A percentile compares a stretch with the other conserved stretches of the same genome.
Conservation (phyloP, 441 rosid species). For the Daphne laureola region DNA sequence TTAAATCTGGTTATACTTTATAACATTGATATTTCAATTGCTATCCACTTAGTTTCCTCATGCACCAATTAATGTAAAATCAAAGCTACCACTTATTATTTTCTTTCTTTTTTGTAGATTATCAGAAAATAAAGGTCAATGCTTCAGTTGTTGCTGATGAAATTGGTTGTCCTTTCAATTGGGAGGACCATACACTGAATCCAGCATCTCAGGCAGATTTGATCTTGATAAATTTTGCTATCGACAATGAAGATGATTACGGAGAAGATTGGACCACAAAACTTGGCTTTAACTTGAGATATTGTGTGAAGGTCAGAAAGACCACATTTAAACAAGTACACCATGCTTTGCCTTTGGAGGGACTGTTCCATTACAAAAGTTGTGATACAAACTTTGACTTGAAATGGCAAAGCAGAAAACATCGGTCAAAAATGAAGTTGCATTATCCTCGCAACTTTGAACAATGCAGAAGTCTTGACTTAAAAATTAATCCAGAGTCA, state of each 20-base stretch:
- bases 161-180: conserved; percentile 52
- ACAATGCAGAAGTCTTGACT: conserved; percentile 29
- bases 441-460: conserved; percentile 24
- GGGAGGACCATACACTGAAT: conserved; percentile 50
- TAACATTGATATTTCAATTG: no score
- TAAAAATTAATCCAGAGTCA: conserved; percentile 21
- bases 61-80: not conserved
- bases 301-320: conserved; percentile 73
- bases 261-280: conserved; percentile 89
- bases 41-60: no score
- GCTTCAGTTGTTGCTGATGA: conserved; percentile 72
- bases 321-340: conserved; percentile 58
- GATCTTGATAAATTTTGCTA: conserved; percentile 75
- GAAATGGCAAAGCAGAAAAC: conserved; percentile 69
- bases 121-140: conserved; percentile 88
- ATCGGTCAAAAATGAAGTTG: conserved; percentile 58
- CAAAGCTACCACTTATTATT: no score
- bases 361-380: conserved; percentile 47
- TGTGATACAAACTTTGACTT: conserved; percentile 36
- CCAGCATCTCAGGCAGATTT: conserved; percentile 64
- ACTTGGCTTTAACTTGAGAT: conserved; percentile 72
- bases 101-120: conserved; percentile 54
- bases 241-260: conserved; percentile 54
- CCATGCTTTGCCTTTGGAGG: conserved; percentile 68
- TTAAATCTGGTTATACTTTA: no score